Evolutionary conservation across 2,329 filamentous ascomycete genomes (phyloP), one percentile per base, ranked within the genome.

Genomic region (Pseudopithomyces chartarum): DNA sequence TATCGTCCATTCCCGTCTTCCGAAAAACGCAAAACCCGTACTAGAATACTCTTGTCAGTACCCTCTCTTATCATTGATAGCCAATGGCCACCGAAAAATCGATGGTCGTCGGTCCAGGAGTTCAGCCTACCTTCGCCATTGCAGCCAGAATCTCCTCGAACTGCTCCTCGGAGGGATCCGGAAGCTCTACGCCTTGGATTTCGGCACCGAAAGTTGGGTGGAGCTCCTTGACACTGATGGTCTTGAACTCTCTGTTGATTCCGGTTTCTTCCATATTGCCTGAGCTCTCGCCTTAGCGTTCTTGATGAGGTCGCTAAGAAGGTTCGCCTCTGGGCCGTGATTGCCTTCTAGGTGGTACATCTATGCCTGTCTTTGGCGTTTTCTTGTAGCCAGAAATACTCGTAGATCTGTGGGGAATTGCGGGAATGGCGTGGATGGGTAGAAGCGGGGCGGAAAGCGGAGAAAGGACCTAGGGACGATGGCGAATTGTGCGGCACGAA

Each of bases 21-120:
- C 82, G 80, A 64, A 85, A 81, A 13, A 84, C 78, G 45, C 78
- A 74, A 19, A 85, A 79, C 15, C 83, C 84, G 59, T 85, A 83
- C 81, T 62, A 20, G 7, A 19, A 47, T 10, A 12, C n/a, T 2
- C 23, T 10, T 12, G 39, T 48, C n/a, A 54, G 43, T 23, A 5
- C 22, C 36, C 3, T 8, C 2, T 13, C 5, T 17, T 32, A 3
- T 8, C 11, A 19, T 17, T n/a, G 10, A 10, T 45, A 1, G 2
- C 40, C n/a, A 17, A n/a, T 32, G 20, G 34, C 20, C 32, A 2
- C 32, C 26, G 12, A 17, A 17, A 22, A 12, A 44, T 36, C 5
- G 17, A 2, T 17, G 12, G 26, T 19, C n/a, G 26, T 4, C 12
- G 15, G 23, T 40, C 4, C 17, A 19, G 29, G 42, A 48, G 12